These are phyloP conservation scores for Hypoxylon fragiforme DNA, from an alignment of 495 filamentous ascomycete species.

Conservation along the genomic window DNA sequence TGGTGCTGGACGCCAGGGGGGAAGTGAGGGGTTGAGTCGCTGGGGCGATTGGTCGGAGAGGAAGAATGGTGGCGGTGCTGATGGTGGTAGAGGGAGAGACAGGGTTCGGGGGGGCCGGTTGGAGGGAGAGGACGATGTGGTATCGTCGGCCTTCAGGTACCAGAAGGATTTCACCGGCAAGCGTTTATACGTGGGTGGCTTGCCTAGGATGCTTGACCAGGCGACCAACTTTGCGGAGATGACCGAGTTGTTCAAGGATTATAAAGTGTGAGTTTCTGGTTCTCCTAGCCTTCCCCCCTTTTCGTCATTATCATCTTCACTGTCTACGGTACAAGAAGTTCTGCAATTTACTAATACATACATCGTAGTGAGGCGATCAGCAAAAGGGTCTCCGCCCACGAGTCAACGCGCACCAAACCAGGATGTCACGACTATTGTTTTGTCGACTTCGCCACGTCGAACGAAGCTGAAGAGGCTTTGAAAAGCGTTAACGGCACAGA, in stretches of 20 bases:
- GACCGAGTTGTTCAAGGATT: constrained; percentile 61
- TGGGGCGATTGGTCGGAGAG: constrained; percentile 47
- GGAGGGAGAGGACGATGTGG: background rate
- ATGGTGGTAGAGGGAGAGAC: no score
- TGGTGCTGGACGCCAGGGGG: no score
- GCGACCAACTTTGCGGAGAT: constrained; percentile 57
- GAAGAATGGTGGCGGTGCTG: constrained; percentile 7
- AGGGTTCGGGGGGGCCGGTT: no score
- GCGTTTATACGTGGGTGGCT: constrained; percentile 65
- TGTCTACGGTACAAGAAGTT: no score
- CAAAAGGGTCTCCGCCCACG: constrained; percentile 65
- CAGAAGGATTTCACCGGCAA: constrained; percentile 40
- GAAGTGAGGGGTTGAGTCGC: constrained; percentile 31
- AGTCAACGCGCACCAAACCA: constrained; percentile 52
- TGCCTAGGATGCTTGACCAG: constrained; percentile 61
- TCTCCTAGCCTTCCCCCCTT: background rate
- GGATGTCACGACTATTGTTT: constrained; percentile 71
- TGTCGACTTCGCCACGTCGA: constrained; percentile 60
- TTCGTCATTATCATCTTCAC: no score
- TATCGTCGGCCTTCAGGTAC: constrained; percentile 17
- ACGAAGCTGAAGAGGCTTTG: constrained; percentile 56
- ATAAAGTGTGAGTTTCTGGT: constrained; percentile 48
- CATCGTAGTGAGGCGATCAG: constrained; percentile 56
- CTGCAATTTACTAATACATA: no score
- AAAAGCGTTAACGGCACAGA: constrained; percentile 34